Base-by-base conservation (phyloP, 1,284 basidiomycete species). In the Cystobasidium pallidum region DNA sequence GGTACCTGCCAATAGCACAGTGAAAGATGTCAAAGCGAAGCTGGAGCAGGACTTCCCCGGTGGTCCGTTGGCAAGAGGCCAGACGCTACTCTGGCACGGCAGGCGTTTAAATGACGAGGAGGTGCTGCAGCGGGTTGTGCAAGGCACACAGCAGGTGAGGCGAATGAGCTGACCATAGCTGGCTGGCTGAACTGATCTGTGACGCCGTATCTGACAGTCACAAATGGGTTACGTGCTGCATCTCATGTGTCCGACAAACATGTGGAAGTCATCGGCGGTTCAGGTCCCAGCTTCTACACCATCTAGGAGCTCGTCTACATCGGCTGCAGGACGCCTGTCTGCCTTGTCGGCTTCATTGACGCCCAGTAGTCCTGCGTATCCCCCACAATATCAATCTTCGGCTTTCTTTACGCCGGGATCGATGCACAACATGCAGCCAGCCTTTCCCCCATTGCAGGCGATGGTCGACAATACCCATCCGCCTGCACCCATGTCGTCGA, bases 31-130 rank as follows among this genome's bases (percentile, higher is more conserved):
- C 32, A 71, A 71, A 34, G 26, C 26, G 19, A 30, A 28, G 51
- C 49, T 71, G 10, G 68, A 71, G 68, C 30, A 45, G 8, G 39
- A 21, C 36, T 63, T 71, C 39, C 68, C 41, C 13, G 68, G 68
- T 3, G 41, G 52, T n/a, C 68, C 68, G 8, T 21, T 45, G 10
- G 47, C 32, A 36, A 36, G 52, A 24, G 49, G 34, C 17, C 68
- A 71, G 36, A 54, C 61, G 30, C 61, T 71, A 6, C 59, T 71
- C 61, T 71, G 61, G 59, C 59, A 52, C 15, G 68, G 68, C 8
- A 21, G 68, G 39, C 36, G 59, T 8, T 59, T 71, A 49, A 24
- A 10, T 24, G 61, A 71, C 45, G 68, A 71, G 7, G 68, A 71
- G 68, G n/a, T 63, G 19, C n/a, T 71, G 30, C 28, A 26, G 32